Conservation (phyloP, 257 asterid genomes). For the Jacaranda copaia region DNA sequence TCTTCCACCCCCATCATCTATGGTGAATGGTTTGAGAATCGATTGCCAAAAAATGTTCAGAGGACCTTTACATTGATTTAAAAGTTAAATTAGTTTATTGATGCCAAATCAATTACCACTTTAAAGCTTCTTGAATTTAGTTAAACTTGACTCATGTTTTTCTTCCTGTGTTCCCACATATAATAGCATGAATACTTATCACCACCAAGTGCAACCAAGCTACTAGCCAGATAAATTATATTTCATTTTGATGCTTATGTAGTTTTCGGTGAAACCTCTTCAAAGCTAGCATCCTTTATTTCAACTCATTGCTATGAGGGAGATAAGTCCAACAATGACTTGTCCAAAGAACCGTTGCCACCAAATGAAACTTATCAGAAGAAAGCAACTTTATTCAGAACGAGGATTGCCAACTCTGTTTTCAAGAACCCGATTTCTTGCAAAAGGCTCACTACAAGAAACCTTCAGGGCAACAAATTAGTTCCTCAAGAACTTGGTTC, state of each 20-base stretch:
- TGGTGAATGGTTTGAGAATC: neutral
- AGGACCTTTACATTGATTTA: neutral
- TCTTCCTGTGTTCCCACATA: conserved; percentile 8
- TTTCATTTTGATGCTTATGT: neutral
- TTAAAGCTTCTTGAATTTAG: neutral
- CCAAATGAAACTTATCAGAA: neutral
- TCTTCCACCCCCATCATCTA: conserved; percentile 13
- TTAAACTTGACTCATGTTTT: neutral
- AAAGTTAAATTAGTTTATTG: neutral
- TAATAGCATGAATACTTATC: neutral
- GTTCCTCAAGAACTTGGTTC: neutral
- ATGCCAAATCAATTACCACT: neutral
- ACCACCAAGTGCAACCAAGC: neutral
- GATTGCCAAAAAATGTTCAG: neutral
- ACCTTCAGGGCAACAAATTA: neutral
- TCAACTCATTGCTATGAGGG: conserved; percentile 5
- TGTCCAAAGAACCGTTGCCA: neutral
- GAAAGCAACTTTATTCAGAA: neutral
- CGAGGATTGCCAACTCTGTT: neutral
- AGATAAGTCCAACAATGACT: conserved; percentile 16
- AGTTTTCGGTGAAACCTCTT: neutral
- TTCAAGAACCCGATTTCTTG: conserved; percentile 8
- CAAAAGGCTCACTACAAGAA: neutral
- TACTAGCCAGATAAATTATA: neutral
- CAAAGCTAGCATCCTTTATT: neutral